Conservation (phyloP, 2,329 filamentous ascomycete genomes). For the Teratosphaeria viscida region DNA sequence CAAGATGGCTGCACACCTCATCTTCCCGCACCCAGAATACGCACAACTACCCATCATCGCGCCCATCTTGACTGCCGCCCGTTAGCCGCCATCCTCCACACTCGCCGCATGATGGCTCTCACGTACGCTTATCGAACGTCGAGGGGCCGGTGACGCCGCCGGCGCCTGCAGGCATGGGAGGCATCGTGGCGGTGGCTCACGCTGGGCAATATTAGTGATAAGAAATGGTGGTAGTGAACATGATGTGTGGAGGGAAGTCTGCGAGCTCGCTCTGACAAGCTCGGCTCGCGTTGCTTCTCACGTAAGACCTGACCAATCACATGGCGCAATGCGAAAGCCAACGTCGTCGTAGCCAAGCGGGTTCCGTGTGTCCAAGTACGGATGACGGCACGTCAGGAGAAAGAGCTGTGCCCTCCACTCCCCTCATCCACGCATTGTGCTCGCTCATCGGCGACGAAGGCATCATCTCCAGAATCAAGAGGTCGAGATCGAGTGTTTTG, state of each 20-base stretch:
- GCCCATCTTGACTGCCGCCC: conserved; percentile 77
- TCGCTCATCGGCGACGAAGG: not conserved
- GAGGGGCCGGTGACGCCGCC: conserved; percentile 44
- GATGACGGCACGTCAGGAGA: not conserved
- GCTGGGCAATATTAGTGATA: not conserved
- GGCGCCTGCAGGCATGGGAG: conserved; percentile 19
- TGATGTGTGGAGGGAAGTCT: not conserved
- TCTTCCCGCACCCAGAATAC: conserved; percentile 29
- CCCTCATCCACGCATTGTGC: not conserved
- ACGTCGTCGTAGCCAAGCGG: not conserved
- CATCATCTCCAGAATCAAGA: not conserved
- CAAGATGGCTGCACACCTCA: not conserved
- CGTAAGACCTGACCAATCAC: not conserved
- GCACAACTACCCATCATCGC: conserved; percentile 97
- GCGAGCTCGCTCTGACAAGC: not conserved
- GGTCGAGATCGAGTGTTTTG: not conserved
- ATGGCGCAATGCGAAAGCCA: not conserved
- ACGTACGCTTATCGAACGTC: conserved; percentile 60
- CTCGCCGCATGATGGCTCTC: conserved; percentile 1
- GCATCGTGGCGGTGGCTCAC: conserved; percentile 14
- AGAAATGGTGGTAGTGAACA: too few species aligned
- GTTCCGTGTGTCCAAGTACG: not conserved
- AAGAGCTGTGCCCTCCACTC: not conserved
- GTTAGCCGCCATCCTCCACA: conserved; percentile 7
- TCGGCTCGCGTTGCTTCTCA: not conserved